Evolutionary conservation across 176 grass and related monocot genomes (phyloP).

Genomic region (Elymus sibiricus): DNA sequence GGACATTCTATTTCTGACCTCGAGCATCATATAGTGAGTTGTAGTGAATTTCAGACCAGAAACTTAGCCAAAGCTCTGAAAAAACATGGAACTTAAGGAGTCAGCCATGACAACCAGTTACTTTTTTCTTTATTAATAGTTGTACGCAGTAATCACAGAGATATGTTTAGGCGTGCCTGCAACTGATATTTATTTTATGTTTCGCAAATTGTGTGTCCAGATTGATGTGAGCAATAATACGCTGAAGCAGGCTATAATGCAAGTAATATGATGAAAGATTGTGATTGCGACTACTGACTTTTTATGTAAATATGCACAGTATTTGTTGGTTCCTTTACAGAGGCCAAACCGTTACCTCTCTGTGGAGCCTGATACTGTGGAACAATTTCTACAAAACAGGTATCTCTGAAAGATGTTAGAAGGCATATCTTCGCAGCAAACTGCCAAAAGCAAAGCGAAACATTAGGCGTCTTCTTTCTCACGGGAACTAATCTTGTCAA

Average conservation of each 20-base stretch:
- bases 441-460: constrained; percentile 54
- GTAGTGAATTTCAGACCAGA: constrained; percentile 99
- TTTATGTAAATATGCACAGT: background rate
- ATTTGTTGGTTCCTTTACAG: background rate
- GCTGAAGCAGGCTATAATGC: background rate
- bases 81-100: background rate
- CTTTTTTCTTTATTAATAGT: constrained; percentile 2
- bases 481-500: background rate
- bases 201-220: background rate
- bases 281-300: background rate
- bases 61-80: constrained; percentile 95
- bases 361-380: constrained; percentile 85
- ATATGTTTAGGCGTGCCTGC: background rate
- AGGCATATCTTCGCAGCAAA: constrained; percentile 97
- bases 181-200: background rate
- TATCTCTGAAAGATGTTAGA: constrained; percentile 98
- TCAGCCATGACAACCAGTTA: constrained; percentile 16
- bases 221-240: background rate
- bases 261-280: background rate
- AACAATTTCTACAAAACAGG: constrained; percentile 92
- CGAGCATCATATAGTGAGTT: constrained; percentile 89
- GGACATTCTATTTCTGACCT: constrained; percentile 43
- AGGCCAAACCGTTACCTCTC: constrained; percentile 59
- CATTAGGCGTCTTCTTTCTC: constrained; percentile 9
- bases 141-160: constrained; percentile 2